phyloP scores from a whole-genome alignment of 257 asterid genomes.

The Capsicum baccatum region DNA sequence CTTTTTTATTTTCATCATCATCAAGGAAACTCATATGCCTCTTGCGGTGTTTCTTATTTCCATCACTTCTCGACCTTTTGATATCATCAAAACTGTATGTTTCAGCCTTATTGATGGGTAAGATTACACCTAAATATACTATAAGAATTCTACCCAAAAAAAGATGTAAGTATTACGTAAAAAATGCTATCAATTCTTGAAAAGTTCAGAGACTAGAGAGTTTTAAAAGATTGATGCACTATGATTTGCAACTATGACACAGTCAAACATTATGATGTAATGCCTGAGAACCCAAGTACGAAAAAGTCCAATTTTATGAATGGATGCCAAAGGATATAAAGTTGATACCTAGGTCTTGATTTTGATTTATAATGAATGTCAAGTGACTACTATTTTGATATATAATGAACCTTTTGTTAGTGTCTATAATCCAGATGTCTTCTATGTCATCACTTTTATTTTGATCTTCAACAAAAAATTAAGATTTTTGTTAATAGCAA shows the following conservation, averaged over 20 bases:
- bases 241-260: neutral
- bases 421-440: too few relatives aligned
- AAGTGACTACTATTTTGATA: too few relatives aligned
- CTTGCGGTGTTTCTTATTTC: too few relatives aligned
- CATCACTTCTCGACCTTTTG: too few relatives aligned
- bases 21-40: too few relatives aligned
- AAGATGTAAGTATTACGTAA: neutral
- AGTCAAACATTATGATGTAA: slow-evolving; percentile 14
- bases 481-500: too few relatives aligned
- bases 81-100: too few relatives aligned
- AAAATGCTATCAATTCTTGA: neutral
- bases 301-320: neutral
- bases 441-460: too few relatives aligned
- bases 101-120: neutral
- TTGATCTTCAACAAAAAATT: too few relatives aligned
- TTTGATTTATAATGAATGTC: too few relatives aligned
- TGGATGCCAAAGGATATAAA: neutral
- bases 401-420: too few relatives aligned
- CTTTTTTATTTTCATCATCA: too few relatives aligned
- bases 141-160: neutral
- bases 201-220: neutral
- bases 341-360: neutral
- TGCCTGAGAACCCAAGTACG: neutral
- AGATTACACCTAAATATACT: neutral
- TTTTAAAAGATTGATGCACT: neutral